Evolutionary conservation across 345 rosid genomes (phyloP), one percentile per base, ranked within the genome.

Genomic region (Citrus trifoliata): DNA sequence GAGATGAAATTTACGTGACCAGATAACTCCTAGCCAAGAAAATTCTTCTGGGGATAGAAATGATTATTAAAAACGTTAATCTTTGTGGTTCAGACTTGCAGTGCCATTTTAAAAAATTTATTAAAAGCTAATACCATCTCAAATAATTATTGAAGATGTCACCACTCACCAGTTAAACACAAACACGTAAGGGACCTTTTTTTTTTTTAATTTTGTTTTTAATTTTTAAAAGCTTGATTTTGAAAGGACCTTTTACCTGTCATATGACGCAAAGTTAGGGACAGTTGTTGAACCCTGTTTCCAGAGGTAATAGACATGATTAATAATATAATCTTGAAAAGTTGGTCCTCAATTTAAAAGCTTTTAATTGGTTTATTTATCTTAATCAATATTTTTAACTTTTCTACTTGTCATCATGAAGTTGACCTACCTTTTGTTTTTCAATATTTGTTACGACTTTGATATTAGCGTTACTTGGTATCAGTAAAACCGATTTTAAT

Each of bases 181-280:
- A 9, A n/a, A 7, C 67, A 59, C 18, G 73, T 70, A 14, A 6
- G 22, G n/a, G 21, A 19, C 21, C 22, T 18, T 12, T 21, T 56
- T 18, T 12, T 21, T 56, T 4, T 18, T 6, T 6, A 5, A 37
- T 5, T 35, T 16, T 19, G 0, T 14, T 55, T 55, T 16, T 38
- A 40, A 9, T 21, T 56, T 1, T 18, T 56, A 7, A 21, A 21
- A 16, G 21, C 55, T 51, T 58, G 25, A 7, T 59, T 59, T n/a
- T 35, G 79, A 76, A 21, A 65, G 24, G 78, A 75, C 78, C 18
- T 65, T 30, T n/a, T 14, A 75, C 46, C 78, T 12, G 46, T 24
- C 19, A 46, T 32, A 10, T 21, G 35, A 58, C 3, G 42, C 13
- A 73, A 73, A 55, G 12, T 13, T 33, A 10, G 51, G 7, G 53